Base-by-base conservation (phyloP, 2,329 filamentous ascomycete species). In the Cladophialophora yegresii region DNA sequence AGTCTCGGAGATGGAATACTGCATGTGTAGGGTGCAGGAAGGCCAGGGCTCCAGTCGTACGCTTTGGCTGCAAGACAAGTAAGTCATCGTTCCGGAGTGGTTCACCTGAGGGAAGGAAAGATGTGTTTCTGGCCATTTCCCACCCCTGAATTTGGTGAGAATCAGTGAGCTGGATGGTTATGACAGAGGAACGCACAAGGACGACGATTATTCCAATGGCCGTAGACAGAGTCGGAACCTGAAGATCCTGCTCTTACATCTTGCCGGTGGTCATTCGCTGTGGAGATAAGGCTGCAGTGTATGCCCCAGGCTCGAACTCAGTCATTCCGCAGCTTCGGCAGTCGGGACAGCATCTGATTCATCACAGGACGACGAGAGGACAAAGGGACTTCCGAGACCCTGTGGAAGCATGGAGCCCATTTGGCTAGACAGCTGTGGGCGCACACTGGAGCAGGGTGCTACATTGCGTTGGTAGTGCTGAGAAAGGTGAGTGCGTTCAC, bases 21-120 rank as follows among this genome's bases (percentile, higher is more conserved):
- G 47, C 47, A 50, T 50, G 47, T 50, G 47, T 50, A 2, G 47
- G 47, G 16, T 50, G 47, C 13, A 50, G 47, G 13, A 50, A 50
- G 23, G 47, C 13, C 12, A 50, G 47, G 2, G 47, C 47, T 12
- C 47, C 47, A 28, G 23, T 28, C 22, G 47, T 50, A 50, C 26
- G 47, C 13, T 16, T 28, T 26, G 47, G 13, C 6, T 50, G 47
- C 47, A 50, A 28, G 22, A 28, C 20, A 8, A 50, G 47, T 28
- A 22, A 50, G 20, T 28, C 23, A 28, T 50, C n/a, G 10, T 50
- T 22, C 23, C 47, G 47, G 23, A 26, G 23, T 16, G 47, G 47
- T 28, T 50, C 47, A 22, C 23, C 12, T 50, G 47, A 22, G 10
- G 20, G 47, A 50, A 20, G 22, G 47, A 50, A 50, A 16, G 3